Evolutionary conservation across 352 stramenopile genomes (phyloP).

Genomic region (Detonula confervacea): DNA sequence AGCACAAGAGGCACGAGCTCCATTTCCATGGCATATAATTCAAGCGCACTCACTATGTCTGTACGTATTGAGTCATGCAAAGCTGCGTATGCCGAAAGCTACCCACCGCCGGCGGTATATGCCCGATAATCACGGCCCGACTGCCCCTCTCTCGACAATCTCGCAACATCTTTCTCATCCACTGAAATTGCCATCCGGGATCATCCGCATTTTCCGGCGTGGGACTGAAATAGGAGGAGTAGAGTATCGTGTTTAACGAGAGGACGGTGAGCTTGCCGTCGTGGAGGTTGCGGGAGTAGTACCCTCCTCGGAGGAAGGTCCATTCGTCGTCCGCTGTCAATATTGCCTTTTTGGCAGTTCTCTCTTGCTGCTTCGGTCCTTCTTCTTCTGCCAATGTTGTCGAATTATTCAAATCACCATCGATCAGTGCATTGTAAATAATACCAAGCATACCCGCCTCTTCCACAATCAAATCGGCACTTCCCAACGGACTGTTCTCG

Average conservation of each 20-base stretch:
- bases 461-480: slow-evolving; percentile 12
- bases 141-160: slow-evolving; percentile 65
- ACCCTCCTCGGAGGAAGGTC: slow-evolving; percentile 66
- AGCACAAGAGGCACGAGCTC: too few species aligned
- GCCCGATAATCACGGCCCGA: slow-evolving; percentile 89
- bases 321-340: slow-evolving; percentile 35
- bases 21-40: slow-evolving; percentile 42
- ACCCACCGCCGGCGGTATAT: slow-evolving; percentile 91
- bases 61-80: slow-evolving; percentile 89
- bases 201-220: slow-evolving; percentile 85
- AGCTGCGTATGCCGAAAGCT: slow-evolving; percentile 87
- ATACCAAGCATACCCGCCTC: slow-evolving; percentile 43
- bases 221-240: slow-evolving; percentile 83
- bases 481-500: too few species aligned
- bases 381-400: not conserved
- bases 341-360: not conserved
- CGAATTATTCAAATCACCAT: not conserved
- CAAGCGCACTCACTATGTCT: slow-evolving; percentile 73
- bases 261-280: slow-evolving; percentile 50
- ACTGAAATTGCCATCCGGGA: slow-evolving; percentile 90
- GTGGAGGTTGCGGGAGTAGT: slow-evolving; percentile 57
- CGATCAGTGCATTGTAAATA: slow-evolving; percentile 38
- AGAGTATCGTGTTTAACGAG: slow-evolving; percentile 74
- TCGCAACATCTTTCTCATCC: slow-evolving; percentile 87
- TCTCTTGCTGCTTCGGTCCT: not conserved